Conservation (phyloP, 805 yeast genomes). For the Yamadazyma scolyti region DNA sequence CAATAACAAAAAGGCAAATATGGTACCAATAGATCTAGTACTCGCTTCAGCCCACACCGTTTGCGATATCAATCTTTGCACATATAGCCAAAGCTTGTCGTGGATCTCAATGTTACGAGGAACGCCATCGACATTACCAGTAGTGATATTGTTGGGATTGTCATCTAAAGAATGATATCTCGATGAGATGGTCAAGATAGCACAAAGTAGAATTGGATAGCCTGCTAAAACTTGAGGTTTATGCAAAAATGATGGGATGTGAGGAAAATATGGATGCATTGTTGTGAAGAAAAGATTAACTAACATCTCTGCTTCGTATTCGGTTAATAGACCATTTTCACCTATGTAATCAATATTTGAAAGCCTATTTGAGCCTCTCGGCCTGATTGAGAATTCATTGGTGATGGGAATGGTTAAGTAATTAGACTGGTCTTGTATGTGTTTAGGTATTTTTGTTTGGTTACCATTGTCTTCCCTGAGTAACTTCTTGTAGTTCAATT, state of each 20-base stretch:
- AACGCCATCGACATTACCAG: slow-evolving; percentile 23
- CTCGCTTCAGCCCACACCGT: slow-evolving; percentile 94
- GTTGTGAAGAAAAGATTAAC: slow-evolving; percentile 65
- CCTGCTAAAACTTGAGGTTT: slow-evolving; percentile 63
- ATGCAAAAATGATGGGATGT: slow-evolving; percentile 71
- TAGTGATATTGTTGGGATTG: slow-evolving; percentile 29
- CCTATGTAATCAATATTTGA: slow-evolving; percentile 61
- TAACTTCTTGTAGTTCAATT: slow-evolving; percentile 5
- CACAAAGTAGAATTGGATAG: slow-evolving; percentile 77
- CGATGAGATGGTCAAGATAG: slow-evolving; percentile 76
- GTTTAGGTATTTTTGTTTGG: slow-evolving; percentile 10
- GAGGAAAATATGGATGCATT: slow-evolving; percentile 90
- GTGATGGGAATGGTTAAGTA: slow-evolving; percentile 12
- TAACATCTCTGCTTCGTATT: slow-evolving; percentile 54
- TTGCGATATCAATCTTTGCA: slow-evolving; percentile 75
- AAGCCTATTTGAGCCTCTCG: slow-evolving; percentile 44
- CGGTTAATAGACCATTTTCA: slow-evolving; percentile 54
- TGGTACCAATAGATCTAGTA: slow-evolving; percentile 82
- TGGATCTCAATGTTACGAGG: slow-evolving; percentile 61
- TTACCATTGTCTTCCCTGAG: slow-evolving; percentile 1
- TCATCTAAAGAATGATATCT: slow-evolving; percentile 64
- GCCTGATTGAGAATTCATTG: slow-evolving; percentile 37
- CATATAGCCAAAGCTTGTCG: slow-evolving; percentile 78
- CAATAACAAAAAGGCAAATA: slow-evolving; percentile 75
- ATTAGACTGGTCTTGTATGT: slow-evolving; percentile 13